Evolutionary conservation across 345 rosid species (phyloP).

Genomic region (Turnera subulata): DNA sequence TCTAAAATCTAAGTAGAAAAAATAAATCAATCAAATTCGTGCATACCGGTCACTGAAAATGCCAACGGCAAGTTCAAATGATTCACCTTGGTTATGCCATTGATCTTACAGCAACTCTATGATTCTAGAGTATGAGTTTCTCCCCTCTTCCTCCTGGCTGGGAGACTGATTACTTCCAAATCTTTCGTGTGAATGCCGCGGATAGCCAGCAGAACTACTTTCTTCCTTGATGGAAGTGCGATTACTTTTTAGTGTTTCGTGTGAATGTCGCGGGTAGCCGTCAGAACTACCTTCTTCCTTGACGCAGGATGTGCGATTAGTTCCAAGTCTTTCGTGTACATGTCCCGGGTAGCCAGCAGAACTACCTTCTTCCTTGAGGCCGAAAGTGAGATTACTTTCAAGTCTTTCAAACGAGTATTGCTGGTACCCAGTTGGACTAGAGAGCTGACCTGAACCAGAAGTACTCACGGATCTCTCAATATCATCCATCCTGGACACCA

Average conservation of each 20-base stretch:
- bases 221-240: slow-evolving; percentile 26
- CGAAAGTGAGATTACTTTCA: slow-evolving; percentile 22
- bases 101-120: slow-evolving; percentile 15
- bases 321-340: slow-evolving; percentile 22
- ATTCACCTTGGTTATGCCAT: slow-evolving; percentile 8
- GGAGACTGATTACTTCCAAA: not conserved
- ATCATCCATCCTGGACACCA: slow-evolving; percentile 62
- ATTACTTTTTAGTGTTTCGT: slow-evolving; percentile 21
- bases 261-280: slow-evolving; percentile 52
- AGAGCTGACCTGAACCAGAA: slow-evolving; percentile 60
- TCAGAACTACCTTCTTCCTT: too few relatives aligned
- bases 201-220: too few relatives aligned
- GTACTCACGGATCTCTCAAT: slow-evolving; percentile 69
- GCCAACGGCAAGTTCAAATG: too few relatives aligned
- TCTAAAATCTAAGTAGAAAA: slow-evolving; percentile 6
- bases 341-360: slow-evolving; percentile 54
- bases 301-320: slow-evolving; percentile 21
- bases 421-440: slow-evolving; percentile 58
- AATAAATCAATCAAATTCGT: too few relatives aligned
- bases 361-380: slow-evolving; percentile 30
- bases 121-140: slow-evolving; percentile 24
- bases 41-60: too few relatives aligned
- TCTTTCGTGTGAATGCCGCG: too few relatives aligned
- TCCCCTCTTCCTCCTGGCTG: not conserved
- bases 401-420: slow-evolving; percentile 33